Percentiles rank a stretch among this genome's conserved stretches.
These are phyloP conservation scores for Hymenoscyphus fraxineus DNA, from an alignment of 2,329 filamentous ascomycete species.

Conservation along the genomic window DNA sequence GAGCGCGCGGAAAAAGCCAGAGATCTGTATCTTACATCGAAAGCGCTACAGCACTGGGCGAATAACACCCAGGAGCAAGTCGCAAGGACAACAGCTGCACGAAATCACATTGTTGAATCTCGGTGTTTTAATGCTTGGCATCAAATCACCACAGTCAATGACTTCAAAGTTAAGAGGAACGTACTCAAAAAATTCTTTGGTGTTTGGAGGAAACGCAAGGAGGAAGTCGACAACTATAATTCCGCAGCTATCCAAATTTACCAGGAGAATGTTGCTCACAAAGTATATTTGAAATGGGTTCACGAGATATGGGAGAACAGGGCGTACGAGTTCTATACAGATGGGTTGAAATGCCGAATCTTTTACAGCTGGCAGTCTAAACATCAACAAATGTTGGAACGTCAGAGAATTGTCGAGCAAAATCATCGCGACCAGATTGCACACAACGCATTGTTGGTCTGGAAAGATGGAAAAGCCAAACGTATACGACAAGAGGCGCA, in stretches of 20 bases:
- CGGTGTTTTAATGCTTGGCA: constrained; percentile 69
- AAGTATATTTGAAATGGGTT: constrained; percentile 35
- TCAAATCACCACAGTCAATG: constrained; percentile 49
- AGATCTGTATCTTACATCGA: constrained; percentile 60
- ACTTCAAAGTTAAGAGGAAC: constrained; percentile 47
- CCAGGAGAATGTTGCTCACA: constrained; percentile 31
- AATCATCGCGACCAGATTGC: constrained; percentile 12
- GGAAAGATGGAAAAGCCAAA: constrained; percentile 22
- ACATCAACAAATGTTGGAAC: constrained; percentile 20
- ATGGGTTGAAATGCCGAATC: constrained; percentile 19
- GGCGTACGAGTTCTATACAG: constrained; percentile 21
- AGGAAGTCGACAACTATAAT: constrained; percentile 24
- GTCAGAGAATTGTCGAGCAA: constrained; percentile 19
- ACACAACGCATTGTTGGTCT: constrained; percentile 22
- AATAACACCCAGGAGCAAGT: constrained; percentile 60
- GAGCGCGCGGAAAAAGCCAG: constrained; percentile 59
- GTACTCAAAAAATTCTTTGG: constrained; percentile 51
- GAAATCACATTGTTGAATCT: constrained; percentile 65
- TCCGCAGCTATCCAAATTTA: constrained; percentile 33
- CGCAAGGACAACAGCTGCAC: constrained; percentile 62
- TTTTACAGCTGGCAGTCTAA: constrained; percentile 27
- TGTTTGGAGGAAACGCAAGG: constrained; percentile 40
- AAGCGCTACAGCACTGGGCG: constrained; percentile 67
- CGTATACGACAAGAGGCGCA: constrained; percentile 16
- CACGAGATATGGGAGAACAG: constrained; percentile 34